Evolutionary conservation across 768 basidiomycete genomes (phyloP).

Genomic region (Lactarius deliciosus): DNA sequence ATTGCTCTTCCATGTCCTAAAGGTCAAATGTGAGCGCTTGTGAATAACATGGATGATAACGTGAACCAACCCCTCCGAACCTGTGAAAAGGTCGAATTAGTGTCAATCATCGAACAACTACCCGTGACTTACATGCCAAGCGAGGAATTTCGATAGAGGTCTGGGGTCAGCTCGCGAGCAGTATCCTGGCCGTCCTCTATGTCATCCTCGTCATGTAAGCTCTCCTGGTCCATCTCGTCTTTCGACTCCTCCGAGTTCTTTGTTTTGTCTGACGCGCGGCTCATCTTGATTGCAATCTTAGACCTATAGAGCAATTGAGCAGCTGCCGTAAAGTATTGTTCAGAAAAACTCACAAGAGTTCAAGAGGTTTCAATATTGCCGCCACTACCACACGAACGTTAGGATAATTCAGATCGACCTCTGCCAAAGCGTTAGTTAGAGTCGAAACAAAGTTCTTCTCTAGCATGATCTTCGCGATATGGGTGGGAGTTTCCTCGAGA

Average conservation of each 20-base stretch:
- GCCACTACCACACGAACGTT: constrained; percentile 84
- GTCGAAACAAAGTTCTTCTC: constrained; percentile 95
- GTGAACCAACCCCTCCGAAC: constrained; percentile 73
- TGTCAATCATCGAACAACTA: constrained; percentile 4
- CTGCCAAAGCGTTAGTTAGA: constrained; percentile 83
- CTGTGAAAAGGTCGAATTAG: constrained; percentile 34
- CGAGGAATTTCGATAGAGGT: constrained; percentile 94
- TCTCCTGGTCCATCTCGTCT: constrained; percentile 47
- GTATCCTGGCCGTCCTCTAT: constrained; percentile 62
- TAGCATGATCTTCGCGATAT: constrained; percentile 96
- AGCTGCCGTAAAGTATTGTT: neutral
- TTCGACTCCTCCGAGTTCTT: constrained; percentile 54
- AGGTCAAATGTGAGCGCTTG: constrained; percentile 27
- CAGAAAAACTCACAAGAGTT: constrained; percentile 67
- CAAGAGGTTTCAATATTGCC: constrained; percentile 83
- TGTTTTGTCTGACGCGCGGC: constrained; percentile 64
- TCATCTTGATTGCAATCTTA: constrained; percentile 99
- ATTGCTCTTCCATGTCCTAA: constrained; percentile 87
- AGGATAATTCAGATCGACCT: constrained; percentile 95
- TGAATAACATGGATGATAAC: constrained; percentile 9
- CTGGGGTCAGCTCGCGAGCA: constrained; percentile 80
- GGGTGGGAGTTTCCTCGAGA: constrained; percentile 76
- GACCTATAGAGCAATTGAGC: constrained; percentile 52
- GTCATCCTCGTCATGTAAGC: constrained; percentile 48
- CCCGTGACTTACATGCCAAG: constrained; percentile 76